Base-by-base conservation (phyloP, 192 early-diverging fungal species). In the Backusella psychrophila region DNA sequence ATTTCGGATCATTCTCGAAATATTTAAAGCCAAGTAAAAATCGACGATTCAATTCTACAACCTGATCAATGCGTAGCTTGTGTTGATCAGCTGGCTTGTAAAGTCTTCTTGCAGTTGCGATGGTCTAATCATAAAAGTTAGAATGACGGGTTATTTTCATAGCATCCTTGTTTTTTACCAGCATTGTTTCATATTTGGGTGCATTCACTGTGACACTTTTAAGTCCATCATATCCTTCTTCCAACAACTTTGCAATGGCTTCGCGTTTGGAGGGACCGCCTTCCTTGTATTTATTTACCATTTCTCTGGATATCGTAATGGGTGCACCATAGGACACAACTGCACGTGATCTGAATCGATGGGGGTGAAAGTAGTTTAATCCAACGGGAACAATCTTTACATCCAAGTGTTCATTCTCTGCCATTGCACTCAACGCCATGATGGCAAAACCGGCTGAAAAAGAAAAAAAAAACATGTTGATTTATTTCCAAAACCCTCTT, bases 331-430 rank as follows among this genome's bases (percentile, higher is more conserved):
- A 99, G 76, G 97, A 95, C 34, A 98, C 90, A 39, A 98, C 97
- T 6, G 96, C 96, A 72, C 96, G 90, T 12, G 96, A 97, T 70
- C 98, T 90, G 91, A 98, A 99, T 81, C 94, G 87, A 78, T 91
- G 89, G 14, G 97, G 93, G 79, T 99, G 93, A 87, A 98, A 99
- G 83, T 99, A 99, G 85, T 96, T 96, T 41, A 99, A 85, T 71
- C 82, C 88, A 71, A 85, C 85, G 29, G 97, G 96, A 8, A 99
- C 93, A 81, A 99, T 96, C 78, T 94, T 94, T 23, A 98, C 91
- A 65, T 97, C 88, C 31, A 96, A 75, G 26, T 88, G 82, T 0
- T 95, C 92, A 76, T 97, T 90, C 49, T 90, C 87, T 17, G 88
- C 93, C 87, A 98, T 93, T 19, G 97, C 95, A 56, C 93, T 93